Base-by-base conservation (phyloP, 1,284 basidiomycete species). In the Ganoderma leucocontextum region DNA sequence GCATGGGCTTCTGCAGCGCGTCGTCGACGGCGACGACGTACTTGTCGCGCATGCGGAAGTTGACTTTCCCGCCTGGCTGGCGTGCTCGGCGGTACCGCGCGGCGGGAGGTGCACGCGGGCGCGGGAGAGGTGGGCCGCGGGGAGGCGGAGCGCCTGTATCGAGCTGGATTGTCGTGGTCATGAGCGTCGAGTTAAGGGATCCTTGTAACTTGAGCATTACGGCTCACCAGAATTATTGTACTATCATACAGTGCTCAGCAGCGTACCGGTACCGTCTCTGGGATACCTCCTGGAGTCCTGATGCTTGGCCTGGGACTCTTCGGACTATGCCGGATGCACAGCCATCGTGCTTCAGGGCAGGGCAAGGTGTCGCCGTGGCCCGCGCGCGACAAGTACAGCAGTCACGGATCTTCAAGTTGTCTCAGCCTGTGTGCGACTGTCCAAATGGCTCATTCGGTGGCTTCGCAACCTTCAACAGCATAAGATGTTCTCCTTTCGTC, bases 81-180 rank as follows among this genome's bases (percentile, higher is more conserved):
- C 64, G 68, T 78, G 76, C 52, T 77, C 76, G 41, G 64, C 57
- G 36, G 47, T 49, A 1, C 58, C 58, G 39, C 75, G 75, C 53
- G 75, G 58, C 1, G 77, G 71, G 65, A 77, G 70, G 60, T 74
- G 72, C 29, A 73, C 75, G 63, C 73, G 73, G 35, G 74, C 63
- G 66, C 74, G 73, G 2, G 38, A 36, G 64, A 75, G 15, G 71
- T 72, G 29, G n/a, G n/a, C 67, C 13, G 61, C 64, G 41, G 70
- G 69, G 25, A 76, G 71, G 42, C 69, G 67, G 15, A 77, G 66
- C n/a, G 76, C 75, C 61, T 78, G 29, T 29, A 29, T 29, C 29
- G 29, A 1, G 29, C 29, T 29, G 72, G 38, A 78, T 66, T 13
- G 72, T 72, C 10, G 75, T 72, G 44, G 62, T 69, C 73, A 77